These are phyloP conservation scores for Danielia oregonensis DNA, from an alignment of 805 yeast genomes.

Conservation along the genomic window DNA sequence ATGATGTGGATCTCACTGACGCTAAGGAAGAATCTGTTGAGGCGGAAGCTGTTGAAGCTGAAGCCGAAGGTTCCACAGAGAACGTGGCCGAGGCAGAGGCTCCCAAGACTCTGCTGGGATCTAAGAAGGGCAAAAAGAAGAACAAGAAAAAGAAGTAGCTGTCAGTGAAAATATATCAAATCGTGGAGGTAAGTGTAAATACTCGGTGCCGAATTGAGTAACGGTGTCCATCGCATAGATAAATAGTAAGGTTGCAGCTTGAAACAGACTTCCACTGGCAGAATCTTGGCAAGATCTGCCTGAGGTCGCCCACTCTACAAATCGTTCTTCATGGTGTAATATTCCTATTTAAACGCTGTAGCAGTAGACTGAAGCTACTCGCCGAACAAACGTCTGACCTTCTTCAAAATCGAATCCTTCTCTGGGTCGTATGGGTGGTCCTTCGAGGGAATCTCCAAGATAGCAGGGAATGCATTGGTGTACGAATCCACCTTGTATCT, in stretches of 20 bases:
- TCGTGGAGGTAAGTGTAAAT: neutral
- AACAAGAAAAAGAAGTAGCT: constrained; percentile 3
- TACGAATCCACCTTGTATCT: constrained; percentile 77
- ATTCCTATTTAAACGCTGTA: neutral
- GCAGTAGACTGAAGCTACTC: constrained; percentile 44
- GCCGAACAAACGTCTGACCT: constrained; percentile 93
- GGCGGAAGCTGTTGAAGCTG: constrained; percentile 7
- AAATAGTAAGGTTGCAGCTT: too few relatives aligned
- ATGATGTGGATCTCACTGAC: constrained; percentile 1
- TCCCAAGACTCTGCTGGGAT: too few relatives aligned
- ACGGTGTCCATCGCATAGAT: too few relatives aligned
- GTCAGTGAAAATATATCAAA: neutral
- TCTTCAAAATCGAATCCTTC: constrained; percentile 90
- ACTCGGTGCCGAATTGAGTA: too few relatives aligned
- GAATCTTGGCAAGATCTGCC: too few relatives aligned
- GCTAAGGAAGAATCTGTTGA: neutral
- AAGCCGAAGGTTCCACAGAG: constrained; percentile 8
- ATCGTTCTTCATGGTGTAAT: too few relatives aligned
- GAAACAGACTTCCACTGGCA: too few relatives aligned
- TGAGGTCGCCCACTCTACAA: too few relatives aligned
- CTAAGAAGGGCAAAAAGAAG: constrained; percentile 15
- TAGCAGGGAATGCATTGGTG: constrained; percentile 92
- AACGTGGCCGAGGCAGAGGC: constrained; percentile 13
- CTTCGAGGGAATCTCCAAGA: constrained; percentile 94
- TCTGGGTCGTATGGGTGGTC: constrained; percentile 99